Evolutionary conservation across 2,329 filamentous ascomycete genomes (phyloP), one percentile per base, ranked within the genome.

Genomic region (Capronia americana): DNA sequence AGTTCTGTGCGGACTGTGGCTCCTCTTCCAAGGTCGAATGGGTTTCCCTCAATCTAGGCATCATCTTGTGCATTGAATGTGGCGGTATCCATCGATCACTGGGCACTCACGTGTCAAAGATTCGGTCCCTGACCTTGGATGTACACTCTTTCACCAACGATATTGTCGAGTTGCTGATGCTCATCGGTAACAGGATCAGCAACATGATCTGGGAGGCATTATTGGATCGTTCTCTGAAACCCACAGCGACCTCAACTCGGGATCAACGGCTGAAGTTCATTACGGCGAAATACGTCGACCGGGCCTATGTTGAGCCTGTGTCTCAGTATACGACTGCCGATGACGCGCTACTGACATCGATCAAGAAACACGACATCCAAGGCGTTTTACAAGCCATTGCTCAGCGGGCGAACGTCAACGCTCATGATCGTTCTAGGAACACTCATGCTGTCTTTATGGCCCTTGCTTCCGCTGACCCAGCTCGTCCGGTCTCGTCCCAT

Each of bases 11-110:
- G 17, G 95, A 99, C 77, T 99, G 95, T 75, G 92, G 92, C 11
- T 96, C 93, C 7, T 90, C 91, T 38, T 87, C 89, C 75, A 98
- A 97, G 81, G 93, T 97, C 24, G 95, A 99, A 78, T 99, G 95
- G 95, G 95, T 98, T 30, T 98, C 95, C 0, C 97, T 99, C 79
- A 99, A 99, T 74, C 85, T 99, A 4, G 95, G 92, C 54, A 97
- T 99, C 66, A 90, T 99, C 61, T 86, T 99, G 23, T 99, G 95
- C 80, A 97, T 97, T 76, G 94, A 99, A 78, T 99, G 95, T 80
- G 97, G 93, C 76, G 95, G 95, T 69, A 97, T 99, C 68, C 95
- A 99, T 79, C 89, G 95, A 50, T 98, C 94, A 0, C 85, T 99
- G 3, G 95, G 95, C 12, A 99, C 95, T 1, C 95, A 99, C 78